Evolutionary conservation across 768 basidiomycete species (phyloP).

Genomic region (Glaciozyma martinii): DNA sequence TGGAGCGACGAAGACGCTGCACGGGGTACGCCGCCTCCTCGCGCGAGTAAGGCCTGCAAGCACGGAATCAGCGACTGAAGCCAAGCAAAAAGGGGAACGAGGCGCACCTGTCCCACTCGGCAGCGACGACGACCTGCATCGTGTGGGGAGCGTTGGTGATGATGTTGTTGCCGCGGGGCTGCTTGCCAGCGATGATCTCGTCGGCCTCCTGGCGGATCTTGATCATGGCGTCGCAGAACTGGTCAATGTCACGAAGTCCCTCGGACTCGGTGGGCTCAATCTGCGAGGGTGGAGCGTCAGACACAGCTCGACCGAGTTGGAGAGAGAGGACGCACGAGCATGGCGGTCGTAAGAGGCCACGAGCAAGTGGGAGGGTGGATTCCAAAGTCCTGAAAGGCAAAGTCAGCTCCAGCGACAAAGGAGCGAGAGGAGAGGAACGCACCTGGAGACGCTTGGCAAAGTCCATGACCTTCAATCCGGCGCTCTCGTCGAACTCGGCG

Average conservation of each 20-base stretch:
- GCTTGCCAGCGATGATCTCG: constrained; percentile 73
- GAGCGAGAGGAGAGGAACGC: background rate
- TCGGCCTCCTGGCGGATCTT: constrained; percentile 85
- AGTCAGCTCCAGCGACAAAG: background rate
- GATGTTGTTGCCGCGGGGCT: constrained; percentile 82
- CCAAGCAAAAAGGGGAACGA: background rate
- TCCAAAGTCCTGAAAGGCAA: constrained; percentile 61
- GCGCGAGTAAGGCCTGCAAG: constrained; percentile 70
- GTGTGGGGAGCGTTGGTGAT: constrained; percentile 93
- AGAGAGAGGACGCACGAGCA: constrained; percentile 44
- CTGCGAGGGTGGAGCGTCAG: constrained; percentile 37
- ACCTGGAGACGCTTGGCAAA: constrained; percentile 94
- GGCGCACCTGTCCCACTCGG: constrained; percentile 74
- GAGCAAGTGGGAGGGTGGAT: constrained; percentile 97
- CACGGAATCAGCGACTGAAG: background rate
- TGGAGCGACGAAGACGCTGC: constrained; percentile 69
- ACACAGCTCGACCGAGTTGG: too few relatives aligned
- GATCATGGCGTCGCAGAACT: constrained; percentile 98
- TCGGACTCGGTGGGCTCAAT: constrained; percentile 98
- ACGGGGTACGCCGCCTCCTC: constrained; percentile 84
- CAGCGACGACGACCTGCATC: constrained; percentile 60
- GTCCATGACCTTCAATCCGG: constrained; percentile 80
- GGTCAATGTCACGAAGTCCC: constrained; percentile 82
- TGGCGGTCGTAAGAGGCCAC: constrained; percentile 94
- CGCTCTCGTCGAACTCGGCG: constrained; percentile 83